Conservation (phyloP, 805 yeast genomes). For the Candida morakotiae region DNA sequence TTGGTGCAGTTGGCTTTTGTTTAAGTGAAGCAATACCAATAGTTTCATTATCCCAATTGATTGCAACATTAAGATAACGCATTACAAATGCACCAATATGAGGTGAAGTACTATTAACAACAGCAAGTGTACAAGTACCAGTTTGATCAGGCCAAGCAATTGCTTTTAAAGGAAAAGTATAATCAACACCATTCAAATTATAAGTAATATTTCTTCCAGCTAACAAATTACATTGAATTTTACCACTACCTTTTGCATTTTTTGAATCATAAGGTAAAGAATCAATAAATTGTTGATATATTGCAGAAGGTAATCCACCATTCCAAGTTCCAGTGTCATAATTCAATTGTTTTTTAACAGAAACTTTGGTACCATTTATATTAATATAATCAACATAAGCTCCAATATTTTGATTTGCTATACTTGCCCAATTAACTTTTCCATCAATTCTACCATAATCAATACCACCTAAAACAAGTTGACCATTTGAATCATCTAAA, state of each 20-base stretch:
- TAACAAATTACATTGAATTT: background rate
- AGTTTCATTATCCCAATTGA: background rate
- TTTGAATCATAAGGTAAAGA: conserved; percentile 3
- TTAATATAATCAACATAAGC: background rate
- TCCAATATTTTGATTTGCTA: background rate
- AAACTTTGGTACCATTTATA: conserved; percentile 1
- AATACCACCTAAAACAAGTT: conserved; percentile 3
- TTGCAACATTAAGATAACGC: conserved; percentile 1
- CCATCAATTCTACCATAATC: conserved; percentile 3
- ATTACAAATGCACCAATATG: background rate
- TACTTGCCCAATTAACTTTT: background rate
- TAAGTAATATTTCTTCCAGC: background rate
- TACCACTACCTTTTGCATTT: background rate
- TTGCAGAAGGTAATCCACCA: background rate
- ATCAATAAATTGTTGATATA: background rate
- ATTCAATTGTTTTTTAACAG: too few species aligned
- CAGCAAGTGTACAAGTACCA: background rate
- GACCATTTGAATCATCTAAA: background rate
- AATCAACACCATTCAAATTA: background rate
- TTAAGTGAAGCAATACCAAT: too few species aligned
- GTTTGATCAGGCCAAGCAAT: background rate
- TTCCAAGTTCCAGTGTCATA: background rate
- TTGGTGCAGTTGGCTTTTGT: too few species aligned
- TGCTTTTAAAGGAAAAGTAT: background rate
- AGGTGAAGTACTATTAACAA: background rate